Base-by-base conservation (phyloP, 257 asterid genomes). In the Solanum pinnatisectum region DNA sequence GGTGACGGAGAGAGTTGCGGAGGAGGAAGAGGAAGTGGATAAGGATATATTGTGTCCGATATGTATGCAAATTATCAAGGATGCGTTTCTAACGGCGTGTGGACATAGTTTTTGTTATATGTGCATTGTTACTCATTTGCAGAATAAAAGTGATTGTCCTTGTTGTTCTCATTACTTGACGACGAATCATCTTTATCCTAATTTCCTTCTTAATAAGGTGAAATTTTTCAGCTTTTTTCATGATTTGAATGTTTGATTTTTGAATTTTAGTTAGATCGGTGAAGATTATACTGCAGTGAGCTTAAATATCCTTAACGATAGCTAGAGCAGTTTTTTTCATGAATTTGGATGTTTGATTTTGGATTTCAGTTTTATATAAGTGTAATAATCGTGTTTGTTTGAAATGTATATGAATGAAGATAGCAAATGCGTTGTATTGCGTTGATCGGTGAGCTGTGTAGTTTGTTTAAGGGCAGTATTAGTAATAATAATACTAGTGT, bases 41-140 rank as follows among this genome's bases (percentile, higher is more conserved):
- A 94, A 91, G 84, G 99, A 97, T 76, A 83, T 95, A 72, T 84
- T 95, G 89, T 97, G 99, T 87, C 99, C 98, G 87, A 97, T 97
- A 73, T 96, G 99, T 93, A 95, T 97, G 97, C 98, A 97, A 84
- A 89, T 94, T 70, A 96, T 97, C 0, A 96, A 94, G 93, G 99
- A 96, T 59, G 98, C 98, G 3, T 97, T 96, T 46, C 72, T 96
- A 23, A 97, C 98, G 32, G 90, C 95, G 1, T 97, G 99, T 77
- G 99, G 99, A 2, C 99, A 97, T 90, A 97, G 96, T 88, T 97
- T 95, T 86, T 97, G 99, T 91, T 97, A 94, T 89, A 95, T 93
- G 94, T 97, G 98, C 82, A 97, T 97, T 36, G 92, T 88, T 68
- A 96, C 98, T 86, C 99, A 96, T 91, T 94, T 97, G 49, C 92